Percentiles rank a stretch among this genome's conserved stretches.
These are phyloP conservation scores for Clavispora carvajalis DNA, from an alignment of 805 yeast genomes.

Conservation along the genomic window DNA sequence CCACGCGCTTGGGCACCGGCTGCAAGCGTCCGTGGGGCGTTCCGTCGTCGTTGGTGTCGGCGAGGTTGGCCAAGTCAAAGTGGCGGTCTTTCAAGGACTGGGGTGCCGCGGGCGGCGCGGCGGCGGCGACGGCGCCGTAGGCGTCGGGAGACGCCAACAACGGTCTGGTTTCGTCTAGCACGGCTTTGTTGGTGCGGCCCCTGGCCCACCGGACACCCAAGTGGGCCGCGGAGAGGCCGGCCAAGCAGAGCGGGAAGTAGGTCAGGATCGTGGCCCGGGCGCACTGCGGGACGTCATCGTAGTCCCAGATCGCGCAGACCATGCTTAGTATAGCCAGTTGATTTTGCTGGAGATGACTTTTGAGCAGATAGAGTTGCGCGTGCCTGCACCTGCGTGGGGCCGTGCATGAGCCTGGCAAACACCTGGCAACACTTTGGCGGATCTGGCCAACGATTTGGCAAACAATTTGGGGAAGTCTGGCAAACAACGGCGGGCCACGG, in stretches of 20 bases:
- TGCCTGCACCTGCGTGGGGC: not conserved
- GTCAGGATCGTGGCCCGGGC: conserved; percentile 40
- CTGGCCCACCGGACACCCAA: conserved; percentile 13
- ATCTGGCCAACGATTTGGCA: too few species aligned
- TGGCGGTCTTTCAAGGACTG: conserved; percentile 48
- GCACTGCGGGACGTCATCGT: conserved; percentile 57
- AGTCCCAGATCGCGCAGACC: conserved; percentile 42
- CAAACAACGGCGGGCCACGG: too few species aligned
- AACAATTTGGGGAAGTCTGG: too few species aligned
- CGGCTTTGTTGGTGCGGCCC: conserved; percentile 10
- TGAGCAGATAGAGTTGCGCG: not conserved
- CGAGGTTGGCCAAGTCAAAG: conserved; percentile 56
- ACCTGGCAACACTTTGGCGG: too few species aligned
- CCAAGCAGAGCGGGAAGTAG: conserved; percentile 25
- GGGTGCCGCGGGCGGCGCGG: conserved; percentile 7
- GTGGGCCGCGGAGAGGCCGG: conserved; percentile 24
- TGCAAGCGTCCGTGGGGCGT: conserved; percentile 52
- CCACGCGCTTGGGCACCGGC: conserved; percentile 41
- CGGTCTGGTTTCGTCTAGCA: conserved; percentile 27
- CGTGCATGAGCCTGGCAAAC: not conserved
- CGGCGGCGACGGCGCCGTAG: conserved; percentile 25
- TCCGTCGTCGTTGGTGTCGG: conserved; percentile 54
- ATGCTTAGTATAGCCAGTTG: conserved; percentile 1
- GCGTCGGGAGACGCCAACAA: conserved; percentile 27
- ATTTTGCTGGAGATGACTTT: not conserved